Percentiles rank a stretch among this genome's conserved stretches.
Evolutionary conservation across 2,329 filamentous ascomycete genomes (phyloP).

Genomic region (Paraconiothyrium sp.): DNA sequence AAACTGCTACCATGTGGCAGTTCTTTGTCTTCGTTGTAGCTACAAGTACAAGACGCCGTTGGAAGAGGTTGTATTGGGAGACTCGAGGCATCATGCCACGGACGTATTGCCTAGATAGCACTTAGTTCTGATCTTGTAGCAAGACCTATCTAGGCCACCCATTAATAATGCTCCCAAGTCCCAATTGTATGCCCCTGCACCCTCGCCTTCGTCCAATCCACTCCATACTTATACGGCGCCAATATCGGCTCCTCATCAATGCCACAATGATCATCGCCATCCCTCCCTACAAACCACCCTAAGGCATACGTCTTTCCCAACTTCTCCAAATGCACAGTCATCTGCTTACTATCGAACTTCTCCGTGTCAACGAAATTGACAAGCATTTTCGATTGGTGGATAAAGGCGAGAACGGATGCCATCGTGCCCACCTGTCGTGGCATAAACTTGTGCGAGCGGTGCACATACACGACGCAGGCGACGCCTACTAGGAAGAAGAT

Average conservation of each 20-base stretch:
- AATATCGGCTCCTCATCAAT: constrained; percentile 79
- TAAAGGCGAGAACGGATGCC: constrained; percentile 77
- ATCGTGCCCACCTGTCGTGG: constrained; percentile 83
- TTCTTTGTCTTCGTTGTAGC: too few species aligned
- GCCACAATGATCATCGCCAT: constrained; percentile 77
- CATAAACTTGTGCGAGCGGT: constrained; percentile 74
- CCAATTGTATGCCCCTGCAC: constrained; percentile 43
- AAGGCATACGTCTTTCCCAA: constrained; percentile 76
- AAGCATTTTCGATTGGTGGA: constrained; percentile 83
- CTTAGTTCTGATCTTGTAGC: background rate
- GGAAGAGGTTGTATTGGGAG: too few species aligned
- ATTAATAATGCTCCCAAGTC: constrained; percentile 41
- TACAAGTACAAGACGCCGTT: too few species aligned
- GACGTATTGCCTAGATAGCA: background rate
- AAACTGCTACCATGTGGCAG: too few species aligned
- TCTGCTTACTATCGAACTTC: constrained; percentile 67
- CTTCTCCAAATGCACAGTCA: constrained; percentile 68
- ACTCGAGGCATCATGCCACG: too few species aligned
- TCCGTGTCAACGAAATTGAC: constrained; percentile 77
- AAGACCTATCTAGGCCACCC: background rate
- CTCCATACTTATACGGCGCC: constrained; percentile 71
- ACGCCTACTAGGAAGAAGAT: constrained; percentile 71
- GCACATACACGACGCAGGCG: constrained; percentile 67
- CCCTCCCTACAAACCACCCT: constrained; percentile 79
- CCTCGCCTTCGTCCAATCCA: constrained; percentile 47